A percentile compares a stretch with the other conserved stretches of the same genome.
Conservation (phyloP, 768 basidiomycete species). For the Suillus brevipes region DNA sequence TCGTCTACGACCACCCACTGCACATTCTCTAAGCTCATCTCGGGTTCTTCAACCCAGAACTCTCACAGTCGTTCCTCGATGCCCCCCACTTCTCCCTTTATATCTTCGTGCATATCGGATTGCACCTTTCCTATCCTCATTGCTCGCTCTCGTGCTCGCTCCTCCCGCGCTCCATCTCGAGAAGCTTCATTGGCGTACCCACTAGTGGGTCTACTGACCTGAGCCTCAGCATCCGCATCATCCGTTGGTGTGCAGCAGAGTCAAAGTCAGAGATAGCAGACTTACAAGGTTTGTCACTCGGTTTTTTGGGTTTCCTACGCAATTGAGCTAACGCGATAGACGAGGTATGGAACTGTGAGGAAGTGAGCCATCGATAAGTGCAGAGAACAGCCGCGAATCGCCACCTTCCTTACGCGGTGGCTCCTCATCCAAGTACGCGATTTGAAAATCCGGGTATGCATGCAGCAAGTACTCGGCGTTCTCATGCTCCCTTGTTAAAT, state of each 20-base stretch:
- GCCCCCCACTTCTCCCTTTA: slow-evolving; percentile 25
- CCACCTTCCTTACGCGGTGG: slow-evolving; percentile 91
- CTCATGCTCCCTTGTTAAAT: slow-evolving; percentile 98
- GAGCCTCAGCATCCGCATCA: not conserved
- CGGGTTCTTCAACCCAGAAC: slow-evolving; percentile 49
- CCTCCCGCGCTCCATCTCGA: slow-evolving; percentile 58
- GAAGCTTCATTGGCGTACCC: slow-evolving; percentile 62
- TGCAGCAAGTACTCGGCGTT: slow-evolving; percentile 97
- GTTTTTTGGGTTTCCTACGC: not conserved
- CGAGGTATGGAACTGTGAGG: not conserved
- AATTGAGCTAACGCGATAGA: not conserved
- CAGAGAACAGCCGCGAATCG: slow-evolving; percentile 92
- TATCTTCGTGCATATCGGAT: slow-evolving; percentile 26
- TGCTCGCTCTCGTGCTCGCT: slow-evolving; percentile 27
- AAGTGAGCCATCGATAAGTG: slow-evolving; percentile 80
- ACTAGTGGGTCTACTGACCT: slow-evolving; percentile 56
- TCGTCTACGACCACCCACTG: slow-evolving; percentile 94
- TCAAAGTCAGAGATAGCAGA: not conserved
- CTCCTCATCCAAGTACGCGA: slow-evolving; percentile 98
- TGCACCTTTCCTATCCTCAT: slow-evolving; percentile 24
- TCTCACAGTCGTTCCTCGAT: slow-evolving; percentile 21
- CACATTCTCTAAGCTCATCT: slow-evolving; percentile 65
- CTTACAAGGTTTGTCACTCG: slow-evolving; percentile 1
- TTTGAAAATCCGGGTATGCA: slow-evolving; percentile 97
- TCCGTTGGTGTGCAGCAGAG: not conserved